A percentile compares a stretch with the other conserved stretches of the same genome.
Evolutionary conservation across 148 eudicot genomes (phyloP).

Genomic region (Oxyria digyna): DNA sequence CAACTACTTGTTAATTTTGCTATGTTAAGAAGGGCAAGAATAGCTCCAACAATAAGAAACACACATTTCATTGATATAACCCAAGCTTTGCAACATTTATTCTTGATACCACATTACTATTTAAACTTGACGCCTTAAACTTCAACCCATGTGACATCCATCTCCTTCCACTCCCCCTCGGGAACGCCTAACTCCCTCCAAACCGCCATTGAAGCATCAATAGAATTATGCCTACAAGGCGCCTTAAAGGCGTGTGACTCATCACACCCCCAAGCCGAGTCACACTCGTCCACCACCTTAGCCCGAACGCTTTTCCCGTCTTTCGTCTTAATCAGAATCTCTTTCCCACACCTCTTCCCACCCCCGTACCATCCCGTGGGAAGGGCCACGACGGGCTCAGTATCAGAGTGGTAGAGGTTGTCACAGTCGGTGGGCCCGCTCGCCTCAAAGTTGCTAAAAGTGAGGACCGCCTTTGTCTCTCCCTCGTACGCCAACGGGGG

Average conservation of each 20-base stretch:
- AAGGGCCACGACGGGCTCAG: slow-evolving; percentile 23
- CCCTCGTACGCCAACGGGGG: slow-evolving; percentile 8
- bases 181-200: slow-evolving; percentile 5
- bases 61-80: background rate
- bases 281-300: slow-evolving; percentile 33
- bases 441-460: slow-evolving; percentile 15
- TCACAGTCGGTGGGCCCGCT: slow-evolving; percentile 19
- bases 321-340: slow-evolving; percentile 3
- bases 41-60: background rate
- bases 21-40: background rate
- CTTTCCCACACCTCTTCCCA: slow-evolving; percentile 16
- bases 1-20: background rate
- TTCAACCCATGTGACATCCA: slow-evolving; percentile 1
- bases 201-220: slow-evolving; percentile 15
- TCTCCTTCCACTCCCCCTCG: slow-evolving; percentile 4
- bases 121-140: background rate
- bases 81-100: background rate
- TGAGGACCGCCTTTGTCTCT: slow-evolving; percentile 12
- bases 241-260: slow-evolving; percentile 25
- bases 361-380: slow-evolving; percentile 38
- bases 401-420: slow-evolving; percentile 13
- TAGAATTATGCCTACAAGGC: slow-evolving; percentile 18
- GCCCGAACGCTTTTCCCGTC: slow-evolving; percentile 16
- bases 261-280: slow-evolving; percentile 28
- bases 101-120: background rate